Evolutionary conservation across 1,284 basidiomycete genomes (phyloP).

Genomic region (Ustilago xerochloae): DNA sequence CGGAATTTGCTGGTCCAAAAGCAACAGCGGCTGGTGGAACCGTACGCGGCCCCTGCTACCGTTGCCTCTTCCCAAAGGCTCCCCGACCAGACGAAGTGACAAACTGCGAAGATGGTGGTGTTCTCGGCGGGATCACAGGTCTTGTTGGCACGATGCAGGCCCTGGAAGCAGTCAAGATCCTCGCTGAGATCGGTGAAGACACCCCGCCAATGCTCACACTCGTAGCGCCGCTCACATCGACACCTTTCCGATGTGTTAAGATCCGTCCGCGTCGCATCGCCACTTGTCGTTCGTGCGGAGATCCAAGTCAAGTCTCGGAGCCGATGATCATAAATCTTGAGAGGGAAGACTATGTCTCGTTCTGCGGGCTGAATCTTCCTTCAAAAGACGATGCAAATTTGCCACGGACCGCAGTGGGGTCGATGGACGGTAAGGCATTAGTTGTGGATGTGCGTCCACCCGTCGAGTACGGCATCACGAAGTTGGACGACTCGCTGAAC

Average conservation of each 20-base stretch:
- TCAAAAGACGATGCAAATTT: constrained; percentile 69
- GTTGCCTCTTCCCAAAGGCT: constrained; percentile 84
- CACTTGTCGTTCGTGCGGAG: constrained; percentile 61
- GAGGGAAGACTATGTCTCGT: constrained; percentile 58
- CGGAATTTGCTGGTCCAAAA: constrained; percentile 26
- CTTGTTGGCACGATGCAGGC: constrained; percentile 92
- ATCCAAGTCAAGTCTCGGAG: constrained; percentile 30
- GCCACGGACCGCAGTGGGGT: constrained; percentile 72
- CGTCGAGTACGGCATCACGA: constrained; percentile 87
- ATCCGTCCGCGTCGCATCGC: constrained; percentile 72
- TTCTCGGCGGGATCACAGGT: constrained; percentile 89
- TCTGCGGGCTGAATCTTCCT: constrained; percentile 51
- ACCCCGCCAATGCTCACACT: constrained; percentile 75
- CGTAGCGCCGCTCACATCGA: constrained; percentile 77
- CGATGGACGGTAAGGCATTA: constrained; percentile 68
- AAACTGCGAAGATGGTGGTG: constrained; percentile 89
- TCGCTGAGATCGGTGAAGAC: constrained; percentile 56
- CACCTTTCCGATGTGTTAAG: constrained; percentile 84
- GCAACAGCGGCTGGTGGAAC: neutral
- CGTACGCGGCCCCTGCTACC: constrained; percentile 84
- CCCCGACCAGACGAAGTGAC: constrained; percentile 62
- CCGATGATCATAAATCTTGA: constrained; percentile 51
- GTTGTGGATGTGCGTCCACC: constrained; percentile 85
- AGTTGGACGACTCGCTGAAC: constrained; percentile 79
- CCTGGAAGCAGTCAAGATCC: constrained; percentile 81